phyloP scores from a whole-genome alignment of 2,329 filamentous ascomycete genomes.

The Arthroderma sp. region DNA sequence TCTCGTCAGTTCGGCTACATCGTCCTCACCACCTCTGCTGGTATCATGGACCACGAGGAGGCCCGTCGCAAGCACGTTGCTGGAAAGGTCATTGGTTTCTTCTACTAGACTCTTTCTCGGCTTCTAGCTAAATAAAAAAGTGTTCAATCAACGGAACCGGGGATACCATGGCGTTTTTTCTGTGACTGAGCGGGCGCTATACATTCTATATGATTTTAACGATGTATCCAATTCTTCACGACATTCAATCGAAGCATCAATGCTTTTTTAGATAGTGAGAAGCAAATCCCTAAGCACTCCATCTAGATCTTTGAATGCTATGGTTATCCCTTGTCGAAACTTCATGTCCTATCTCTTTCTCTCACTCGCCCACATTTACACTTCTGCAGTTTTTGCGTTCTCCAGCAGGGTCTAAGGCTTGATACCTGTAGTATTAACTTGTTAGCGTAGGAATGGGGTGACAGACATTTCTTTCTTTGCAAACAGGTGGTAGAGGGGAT shows the following conservation, averaged over 20 bases:
- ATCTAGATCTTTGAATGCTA: not conserved
- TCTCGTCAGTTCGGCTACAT: conserved; percentile 99
- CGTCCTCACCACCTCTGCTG: conserved; percentile 95
- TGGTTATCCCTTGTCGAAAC: not conserved
- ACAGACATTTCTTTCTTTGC: too few relatives aligned
- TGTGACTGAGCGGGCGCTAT: not conserved
- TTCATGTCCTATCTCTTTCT: not conserved
- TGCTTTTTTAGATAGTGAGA: not conserved
- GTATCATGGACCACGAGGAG: conserved; percentile 99
- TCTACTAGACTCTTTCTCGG: conserved; percentile 57
- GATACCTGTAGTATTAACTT: too few relatives aligned
- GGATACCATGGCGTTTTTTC: not conserved
- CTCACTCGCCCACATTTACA: too few relatives aligned
- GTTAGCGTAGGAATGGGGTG: too few relatives aligned
- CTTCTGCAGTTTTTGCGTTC: too few relatives aligned
- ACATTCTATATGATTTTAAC: conserved; percentile 6
- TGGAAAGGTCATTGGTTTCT: conserved; percentile 99
- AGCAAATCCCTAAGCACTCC: not conserved
- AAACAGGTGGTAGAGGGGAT: too few relatives aligned
- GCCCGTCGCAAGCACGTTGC: conserved; percentile 97
- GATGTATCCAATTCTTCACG: not conserved
- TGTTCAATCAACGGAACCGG: not conserved
- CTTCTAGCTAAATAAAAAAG: not conserved
- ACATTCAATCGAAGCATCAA: not conserved
- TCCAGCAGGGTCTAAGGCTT: too few relatives aligned